These are phyloP conservation scores for Penicillium dipodomyicola DNA, from an alignment of 495 filamentous ascomycete genomes.

Conservation along the genomic window DNA sequence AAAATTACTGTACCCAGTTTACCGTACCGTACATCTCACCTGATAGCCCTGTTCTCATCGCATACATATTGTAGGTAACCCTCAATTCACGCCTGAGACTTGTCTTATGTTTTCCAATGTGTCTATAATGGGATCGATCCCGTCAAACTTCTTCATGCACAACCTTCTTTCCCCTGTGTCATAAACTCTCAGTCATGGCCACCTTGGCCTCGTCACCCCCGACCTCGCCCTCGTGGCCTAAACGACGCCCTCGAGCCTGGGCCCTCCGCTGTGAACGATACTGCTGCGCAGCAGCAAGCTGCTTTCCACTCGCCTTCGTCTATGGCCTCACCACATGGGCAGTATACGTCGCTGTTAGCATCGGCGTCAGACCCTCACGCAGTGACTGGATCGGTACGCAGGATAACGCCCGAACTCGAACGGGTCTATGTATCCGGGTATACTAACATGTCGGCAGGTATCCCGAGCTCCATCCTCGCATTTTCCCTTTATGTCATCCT, in stretches of 20 bases:
- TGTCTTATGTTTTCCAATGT: neutral
- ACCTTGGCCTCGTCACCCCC: conserved; percentile 43
- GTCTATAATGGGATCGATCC: conserved; percentile 13
- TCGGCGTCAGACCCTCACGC: conserved; percentile 60
- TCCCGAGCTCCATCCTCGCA: conserved; percentile 55
- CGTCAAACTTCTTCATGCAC: conserved; percentile 20
- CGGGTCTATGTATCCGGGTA: neutral
- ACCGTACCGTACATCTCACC: conserved; percentile 6
- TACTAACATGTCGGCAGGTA: conserved; percentile 24
- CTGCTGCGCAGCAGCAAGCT: conserved; percentile 76
- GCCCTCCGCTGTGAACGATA: conserved; percentile 76
- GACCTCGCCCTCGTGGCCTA: conserved; percentile 50
- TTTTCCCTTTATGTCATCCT: conserved; percentile 72
- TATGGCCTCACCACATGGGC: conserved; percentile 90
- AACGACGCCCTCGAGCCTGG: conserved; percentile 56
- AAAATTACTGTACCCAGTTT: conserved; percentile 1
- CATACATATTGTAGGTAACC: conserved; percentile 4
- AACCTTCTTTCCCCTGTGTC: conserved; percentile 10
- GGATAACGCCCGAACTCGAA: neutral
- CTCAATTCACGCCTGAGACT: neutral
- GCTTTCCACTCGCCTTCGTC: conserved; percentile 86
- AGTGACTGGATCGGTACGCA: conserved; percentile 66
- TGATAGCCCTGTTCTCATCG: conserved; percentile 1
- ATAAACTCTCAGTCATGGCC: conserved; percentile 35
- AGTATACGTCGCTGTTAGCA: conserved; percentile 76